phyloP scores from a whole-genome alignment of 306 rosid species.

The Erythrophleum fordii region DNA sequence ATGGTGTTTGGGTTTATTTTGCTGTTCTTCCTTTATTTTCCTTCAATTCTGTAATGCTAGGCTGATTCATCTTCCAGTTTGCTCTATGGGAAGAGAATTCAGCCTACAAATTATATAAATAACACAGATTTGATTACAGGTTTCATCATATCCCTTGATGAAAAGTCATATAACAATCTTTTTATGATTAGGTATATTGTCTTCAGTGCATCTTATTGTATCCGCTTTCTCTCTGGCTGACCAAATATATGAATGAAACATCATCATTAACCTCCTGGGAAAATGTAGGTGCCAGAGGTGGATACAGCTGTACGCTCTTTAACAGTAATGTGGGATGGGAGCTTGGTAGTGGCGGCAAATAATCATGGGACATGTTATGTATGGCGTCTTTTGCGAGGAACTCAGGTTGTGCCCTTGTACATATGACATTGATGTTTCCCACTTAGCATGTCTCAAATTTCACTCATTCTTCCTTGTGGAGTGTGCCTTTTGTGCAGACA shows the following conservation, averaged over 20 bases:
- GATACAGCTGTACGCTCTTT: constrained; percentile 97
- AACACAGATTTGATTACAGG: no score
- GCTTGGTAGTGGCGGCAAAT: constrained; percentile 99
- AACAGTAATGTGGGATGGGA: constrained; percentile 99
- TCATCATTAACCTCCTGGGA: constrained; percentile 33
- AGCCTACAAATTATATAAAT: no score
- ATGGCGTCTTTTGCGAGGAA: constrained; percentile 95
- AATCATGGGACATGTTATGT: constrained; percentile 96
- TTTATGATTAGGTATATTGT: constrained; percentile 29
- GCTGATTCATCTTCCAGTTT: no score
- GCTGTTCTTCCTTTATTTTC: no score
- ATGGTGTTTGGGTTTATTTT: no score
- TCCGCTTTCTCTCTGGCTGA: constrained; percentile 13
- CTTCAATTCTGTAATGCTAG: no score
- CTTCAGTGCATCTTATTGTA: constrained; percentile 10
- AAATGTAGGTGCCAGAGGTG: constrained; percentile 93
- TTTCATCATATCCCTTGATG: background rate
- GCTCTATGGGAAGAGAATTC: no score
- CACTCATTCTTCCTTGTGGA: constrained; percentile 35
- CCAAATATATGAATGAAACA: constrained; percentile 31
- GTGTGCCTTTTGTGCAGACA: constrained; percentile 64
- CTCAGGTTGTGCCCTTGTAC: constrained; percentile 68
- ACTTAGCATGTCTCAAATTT: constrained; percentile 12
- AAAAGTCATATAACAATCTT: constrained; percentile 11
- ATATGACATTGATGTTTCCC: constrained; percentile 5